A percentile compares a stretch with the other conserved stretches of the same genome.
These are phyloP conservation scores for Colletotrichum aenigma DNA, from an alignment of 2,329 filamentous ascomycete genomes.

Conservation along the genomic window DNA sequence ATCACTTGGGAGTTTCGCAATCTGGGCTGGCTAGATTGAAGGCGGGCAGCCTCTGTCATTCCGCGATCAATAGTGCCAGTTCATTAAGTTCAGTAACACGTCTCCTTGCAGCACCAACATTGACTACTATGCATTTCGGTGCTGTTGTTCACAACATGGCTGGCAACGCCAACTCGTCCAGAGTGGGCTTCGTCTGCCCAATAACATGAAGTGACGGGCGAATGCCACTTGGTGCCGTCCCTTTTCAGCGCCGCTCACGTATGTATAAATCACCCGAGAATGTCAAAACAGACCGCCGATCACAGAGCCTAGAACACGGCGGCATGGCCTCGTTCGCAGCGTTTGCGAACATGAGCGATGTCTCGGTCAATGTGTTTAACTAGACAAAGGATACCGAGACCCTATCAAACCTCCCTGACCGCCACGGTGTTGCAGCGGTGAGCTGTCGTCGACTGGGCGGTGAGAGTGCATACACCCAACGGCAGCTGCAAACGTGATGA, in stretches of 20 bases:
- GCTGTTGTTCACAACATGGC: background rate
- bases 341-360: background rate
- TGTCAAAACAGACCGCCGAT: background rate
- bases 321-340: background rate
- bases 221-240: background rate
- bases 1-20: background rate
- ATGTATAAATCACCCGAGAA: background rate
- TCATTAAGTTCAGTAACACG: background rate
- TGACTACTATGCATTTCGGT: background rate
- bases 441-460: background rate
- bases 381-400: background rate
- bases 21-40: background rate
- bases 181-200: background rate
- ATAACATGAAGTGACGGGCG: background rate
- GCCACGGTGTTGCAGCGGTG: background rate
- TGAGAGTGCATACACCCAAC: background rate
- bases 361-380: background rate
- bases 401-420: background rate
- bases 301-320: background rate
- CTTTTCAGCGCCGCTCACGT: background rate
- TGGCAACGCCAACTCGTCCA: background rate
- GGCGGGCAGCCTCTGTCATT: background rate
- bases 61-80: background rate
- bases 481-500: background rate
- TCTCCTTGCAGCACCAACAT: background rate